Evolutionary conservation across 2,329 filamentous ascomycete genomes (phyloP), one percentile per base, ranked within the genome.

Genomic region (Trichoderma arundinaceum): DNA sequence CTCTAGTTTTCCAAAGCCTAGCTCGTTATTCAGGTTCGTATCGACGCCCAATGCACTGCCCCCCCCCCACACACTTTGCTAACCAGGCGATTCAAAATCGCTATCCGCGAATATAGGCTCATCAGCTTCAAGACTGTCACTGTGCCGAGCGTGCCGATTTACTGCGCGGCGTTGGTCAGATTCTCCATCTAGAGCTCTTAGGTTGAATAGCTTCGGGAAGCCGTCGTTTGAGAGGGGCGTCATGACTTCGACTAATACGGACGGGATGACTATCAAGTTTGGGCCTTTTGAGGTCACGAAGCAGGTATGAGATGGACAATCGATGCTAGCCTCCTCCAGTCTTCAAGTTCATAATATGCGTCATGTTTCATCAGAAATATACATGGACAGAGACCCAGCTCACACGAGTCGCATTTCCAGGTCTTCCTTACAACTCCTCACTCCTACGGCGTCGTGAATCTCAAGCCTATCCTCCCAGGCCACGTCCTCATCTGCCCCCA

Each of bases 401-500:
- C 53, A 57, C 22, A 38, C 32, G 15, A 12, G 28, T n/a, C 12
- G 28, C 48, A 10, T 38, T 38, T 44, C 35, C 71, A 97, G 91
- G 92, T 97, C 81, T 98, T 98, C 82, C 87, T 96, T 78, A 83
- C 84, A 70, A 96, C 94, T 1, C 83, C 86, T 0, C 84, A 90
- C 72, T 92, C 90, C 71, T 97, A 93, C 80, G 93, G 92, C 62
- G 84, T 98, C 68, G 94, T 98, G 66, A 99, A 99, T 80, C 87
- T 98, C 76, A 97, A 97, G 79, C 95, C 95, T 28, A 86, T 99
- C 43, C 85, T 97, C 1, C 93, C 94, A 0, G 95, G 95, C 65
- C 95, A 99, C 80, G 90, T 98, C 68, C 90, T 99, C 38, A 86
- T 99, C 68, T 97, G 91, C 70, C 92, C 95, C 0, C 84, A 87